phyloP scores from a whole-genome alignment of 139 green algal genomes.

The Nannochloris sp. region DNA sequence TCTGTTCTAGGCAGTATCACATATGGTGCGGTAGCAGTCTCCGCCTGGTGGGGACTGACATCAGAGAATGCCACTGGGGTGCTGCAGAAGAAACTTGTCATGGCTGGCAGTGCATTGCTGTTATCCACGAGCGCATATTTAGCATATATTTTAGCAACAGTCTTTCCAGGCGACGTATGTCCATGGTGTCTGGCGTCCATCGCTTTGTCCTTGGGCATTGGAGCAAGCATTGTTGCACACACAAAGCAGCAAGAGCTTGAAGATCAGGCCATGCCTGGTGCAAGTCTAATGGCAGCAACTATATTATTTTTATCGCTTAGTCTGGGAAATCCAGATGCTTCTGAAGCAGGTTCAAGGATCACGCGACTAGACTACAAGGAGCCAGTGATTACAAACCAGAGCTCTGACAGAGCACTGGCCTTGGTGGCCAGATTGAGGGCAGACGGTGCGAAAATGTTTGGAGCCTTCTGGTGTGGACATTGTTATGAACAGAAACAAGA shows the following conservation, averaged over 20 bases:
- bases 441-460: slow-evolving; percentile 89
- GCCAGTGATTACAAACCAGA: slow-evolving; percentile 20
- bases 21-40: slow-evolving; percentile 46
- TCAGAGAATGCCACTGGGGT: not conserved
- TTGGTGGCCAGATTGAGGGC: slow-evolving; percentile 56
- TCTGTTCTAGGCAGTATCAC: slow-evolving; percentile 31
- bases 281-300: slow-evolving; percentile 29
- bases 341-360: slow-evolving; percentile 1
- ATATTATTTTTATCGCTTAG: slow-evolving; percentile 30
- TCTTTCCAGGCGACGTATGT: slow-evolving; percentile 53
- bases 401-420: slow-evolving; percentile 10
- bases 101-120: slow-evolving; percentile 43
- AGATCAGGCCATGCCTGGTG: slow-evolving; percentile 31
- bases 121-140: slow-evolving; percentile 55
- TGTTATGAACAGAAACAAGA: slow-evolving; percentile 90
- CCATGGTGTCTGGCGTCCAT: slow-evolving; percentile 64
- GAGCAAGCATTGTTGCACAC: slow-evolving; percentile 9
- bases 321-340: slow-evolving; percentile 18
- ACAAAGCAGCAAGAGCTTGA: slow-evolving; percentile 23
- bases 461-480: slow-evolving; percentile 96
- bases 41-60: slow-evolving; percentile 19
- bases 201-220: slow-evolving; percentile 39
- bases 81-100: slow-evolving; percentile 12
- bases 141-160: slow-evolving; percentile 56
- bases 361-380: slow-evolving; percentile 20